Evolutionary conservation across 768 basidiomycete genomes (phyloP), one percentile per base, ranked within the genome.

Genomic region (Coprinellus micaceus): DNA sequence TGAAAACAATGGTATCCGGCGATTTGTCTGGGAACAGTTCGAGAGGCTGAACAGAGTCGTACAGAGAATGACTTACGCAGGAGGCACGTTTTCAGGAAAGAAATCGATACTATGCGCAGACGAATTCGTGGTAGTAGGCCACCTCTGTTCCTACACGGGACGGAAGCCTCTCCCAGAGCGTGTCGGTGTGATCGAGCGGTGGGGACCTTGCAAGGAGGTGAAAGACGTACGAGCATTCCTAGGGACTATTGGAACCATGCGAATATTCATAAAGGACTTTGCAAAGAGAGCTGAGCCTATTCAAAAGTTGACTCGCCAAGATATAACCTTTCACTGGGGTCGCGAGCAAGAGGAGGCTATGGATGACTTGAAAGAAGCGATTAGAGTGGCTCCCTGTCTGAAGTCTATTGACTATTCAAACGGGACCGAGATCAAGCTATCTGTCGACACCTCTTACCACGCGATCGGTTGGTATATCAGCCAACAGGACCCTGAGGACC

Each of bases 11-110:
- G 67, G 70, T 0, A 74, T 77, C 3, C 47, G 66, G 0, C 46
- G 63, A 0, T 79, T 78, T 44, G 64, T 78, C 0, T 77, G 68
- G 65, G 69, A 79, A 44, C 70, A 76, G 26, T 54, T 73, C 2
- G 19, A 56, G 1, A 61, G 66, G 39, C 21, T 74, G 4, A 69
- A 77, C 44, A 37, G 67, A 1, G 56, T 77, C 1, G n/a, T 74
- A 0, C 69, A 74, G 12, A 41, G 60, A 0, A 64, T 75, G 19
- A 65, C 64, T 29, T 57, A 57, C 30, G 21, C 15, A 3, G 56
- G 48, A 25, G 54, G 54, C 2, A 55, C 54, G n/a, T 58, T 58
- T 29, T 58, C 57, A 2, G 48, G 48, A 11, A 52, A 64, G 6
- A 80, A 80, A 50, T 60, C 69, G 0, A 29, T 64, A 0, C 46